Evolutionary conservation across 768 basidiomycete species (phyloP).

Genomic region (Kwoniella europaea): DNA sequence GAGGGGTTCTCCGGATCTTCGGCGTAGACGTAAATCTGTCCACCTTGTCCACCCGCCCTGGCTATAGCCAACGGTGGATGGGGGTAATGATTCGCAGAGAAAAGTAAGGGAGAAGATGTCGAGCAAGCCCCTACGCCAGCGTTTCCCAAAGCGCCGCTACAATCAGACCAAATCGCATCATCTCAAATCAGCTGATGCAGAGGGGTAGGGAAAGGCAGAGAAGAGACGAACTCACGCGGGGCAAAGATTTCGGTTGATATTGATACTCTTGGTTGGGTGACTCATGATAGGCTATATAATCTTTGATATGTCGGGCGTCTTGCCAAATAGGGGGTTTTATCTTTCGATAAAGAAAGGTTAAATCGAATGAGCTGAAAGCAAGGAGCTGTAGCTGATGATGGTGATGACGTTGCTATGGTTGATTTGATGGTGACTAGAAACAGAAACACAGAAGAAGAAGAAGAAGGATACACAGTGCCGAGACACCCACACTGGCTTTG

Average conservation of each 20-base stretch:
- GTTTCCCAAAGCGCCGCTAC: constrained; percentile 46
- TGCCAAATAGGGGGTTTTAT: constrained; percentile 17
- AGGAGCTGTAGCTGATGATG: not conserved
- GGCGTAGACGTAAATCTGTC: constrained; percentile 50
- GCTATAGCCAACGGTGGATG: constrained; percentile 49
- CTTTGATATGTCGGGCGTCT: constrained; percentile 23
- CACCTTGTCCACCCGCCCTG: constrained; percentile 49
- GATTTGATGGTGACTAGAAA: not conserved
- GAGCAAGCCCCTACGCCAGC: constrained; percentile 43
- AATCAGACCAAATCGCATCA: not conserved
- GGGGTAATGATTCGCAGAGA: constrained; percentile 31
- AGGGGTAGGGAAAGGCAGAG: not conserved
- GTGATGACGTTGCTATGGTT: not conserved
- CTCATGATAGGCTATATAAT: constrained; percentile 22
- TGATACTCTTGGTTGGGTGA: constrained; percentile 14
- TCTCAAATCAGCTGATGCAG: not conserved
- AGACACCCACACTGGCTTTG: not conserved
- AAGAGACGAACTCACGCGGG: constrained; percentile 43
- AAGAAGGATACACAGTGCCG: not conserved
- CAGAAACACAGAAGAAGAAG: not conserved
- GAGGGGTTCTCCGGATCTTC: constrained; percentile 24
- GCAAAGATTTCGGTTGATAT: constrained; percentile 44
- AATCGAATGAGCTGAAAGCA: not conserved
- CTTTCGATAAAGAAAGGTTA: not conserved
- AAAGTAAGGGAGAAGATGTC: constrained; percentile 14